A percentile compares a stretch with the other conserved stretches of the same genome.
Conservation (phyloP, 1,139 yeast species). For the Arxiozyma telluris region DNA sequence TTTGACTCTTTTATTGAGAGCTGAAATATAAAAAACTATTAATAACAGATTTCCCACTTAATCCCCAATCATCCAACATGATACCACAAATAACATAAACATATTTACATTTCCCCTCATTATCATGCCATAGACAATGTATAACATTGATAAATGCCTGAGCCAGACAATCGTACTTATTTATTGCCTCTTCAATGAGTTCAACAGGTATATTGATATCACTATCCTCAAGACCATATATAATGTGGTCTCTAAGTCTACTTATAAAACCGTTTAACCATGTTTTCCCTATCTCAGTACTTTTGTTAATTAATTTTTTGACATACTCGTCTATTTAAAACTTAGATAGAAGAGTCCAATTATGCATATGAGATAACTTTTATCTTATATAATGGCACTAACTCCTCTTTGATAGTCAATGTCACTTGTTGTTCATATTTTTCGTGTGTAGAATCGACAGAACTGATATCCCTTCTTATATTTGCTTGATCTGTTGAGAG, state of each 20-base stretch:
- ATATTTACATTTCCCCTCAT: neutral
- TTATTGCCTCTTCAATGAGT: slow-evolving; percentile 15
- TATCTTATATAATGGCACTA: slow-evolving; percentile 11
- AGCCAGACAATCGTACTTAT: slow-evolving; percentile 15
- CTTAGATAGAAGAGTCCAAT: slow-evolving; percentile 17
- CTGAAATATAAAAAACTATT: too few relatives aligned
- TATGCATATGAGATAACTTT: slow-evolving; percentile 12
- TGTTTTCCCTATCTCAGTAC: slow-evolving; percentile 17
- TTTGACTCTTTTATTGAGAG: too few relatives aligned
- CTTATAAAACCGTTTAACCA: slow-evolving; percentile 21
- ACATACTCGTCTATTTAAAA: slow-evolving; percentile 17
- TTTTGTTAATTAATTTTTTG: slow-evolving; percentile 9
- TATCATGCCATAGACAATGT: neutral
- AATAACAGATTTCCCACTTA: too few relatives aligned
- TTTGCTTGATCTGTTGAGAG: neutral
- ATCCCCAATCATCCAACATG: too few relatives aligned
- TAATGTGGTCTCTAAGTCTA: slow-evolving; percentile 15
- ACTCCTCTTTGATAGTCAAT: slow-evolving; percentile 16
- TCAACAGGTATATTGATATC: slow-evolving; percentile 11
- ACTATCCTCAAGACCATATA: slow-evolving; percentile 16
- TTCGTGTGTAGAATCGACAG: slow-evolving; percentile 2
- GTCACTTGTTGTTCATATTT: slow-evolving; percentile 21
- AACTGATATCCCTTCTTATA: neutral
- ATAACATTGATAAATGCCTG: slow-evolving; percentile 16
- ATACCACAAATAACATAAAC: neutral